Evolutionary conservation across 1,139 yeast species (phyloP), one percentile per base, ranked within the genome.

Genomic region (Kurtzmaniella natalensis): DNA sequence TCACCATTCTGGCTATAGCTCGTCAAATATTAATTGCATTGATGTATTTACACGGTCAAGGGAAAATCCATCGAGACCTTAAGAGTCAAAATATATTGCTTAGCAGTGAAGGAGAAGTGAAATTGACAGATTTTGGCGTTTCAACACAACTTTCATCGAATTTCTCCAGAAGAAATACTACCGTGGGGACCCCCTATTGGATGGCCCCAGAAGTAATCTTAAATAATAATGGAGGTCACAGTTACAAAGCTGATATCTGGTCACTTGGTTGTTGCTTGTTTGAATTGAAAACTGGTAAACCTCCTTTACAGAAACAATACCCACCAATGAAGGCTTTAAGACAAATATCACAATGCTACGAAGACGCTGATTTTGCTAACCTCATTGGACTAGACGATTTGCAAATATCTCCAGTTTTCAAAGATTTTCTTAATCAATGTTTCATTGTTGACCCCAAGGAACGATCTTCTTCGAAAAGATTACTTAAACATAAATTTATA

Each of bases 101-200:
- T n/a, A 77, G 81, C 28, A 64, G 66, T 10, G 53, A 57, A 7
- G 95, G 95, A 0, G 80, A 74, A n/a, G 92, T 89, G 18, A 92
- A 92, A 51, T 70, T 92, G 36, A 96, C 96, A 2, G 99, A 94
- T 58, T 92, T 92, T 61, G 99, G 98, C 1, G 95, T 92, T 3
- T 94, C 96, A 1, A 85, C 89, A 14, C 96, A 82, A 59, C 72
- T 81, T 35, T 83, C 88, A 20, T 85, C 78, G 48, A 86, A 79
- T 57, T 70, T 84, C 55, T 85, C 82, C 33, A 74, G 79, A 37
- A 55, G 95, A 44, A 81, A 84, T 47, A 92, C 98, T 0, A 92
- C 94, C 50, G 98, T 92, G 7, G 98, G 99, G 0, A 92, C 98
- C 0, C 98, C 99, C 1, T 92, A 89, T 55, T 92, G 97, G 94